Base-by-base conservation (phyloP, 2,329 filamentous ascomycete genomes). In the Pseudohalonectria lignicola region DNA sequence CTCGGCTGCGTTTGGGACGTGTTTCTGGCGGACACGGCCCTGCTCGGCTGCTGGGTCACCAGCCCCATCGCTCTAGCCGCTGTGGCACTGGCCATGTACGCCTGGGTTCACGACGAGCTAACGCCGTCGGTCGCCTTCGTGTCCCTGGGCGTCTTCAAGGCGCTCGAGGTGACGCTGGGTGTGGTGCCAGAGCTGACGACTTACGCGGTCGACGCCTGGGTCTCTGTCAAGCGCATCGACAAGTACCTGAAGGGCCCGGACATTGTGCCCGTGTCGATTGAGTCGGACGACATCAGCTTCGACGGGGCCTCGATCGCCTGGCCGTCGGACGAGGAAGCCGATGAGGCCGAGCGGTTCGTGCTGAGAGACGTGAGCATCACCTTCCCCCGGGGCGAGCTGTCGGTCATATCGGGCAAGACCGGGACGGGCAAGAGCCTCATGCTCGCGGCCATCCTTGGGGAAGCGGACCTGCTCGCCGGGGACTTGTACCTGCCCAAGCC, bases 381-480 rank as follows among this genome's bases (percentile, higher is more conserved):
- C 1, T 86, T 90, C 47, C 84, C 83, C 0, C 56, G 64, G 13
- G 73, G 76, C 15, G 77, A 84, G 47, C 61, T 92, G 8, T 86
- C 76, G 16, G 72, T 88, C 12, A 76, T 90, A 25, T 83, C 81
- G 4, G 84, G 84, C 1, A 80, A 80, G 52, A 90, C 84, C 0
- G 84, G 85, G 1, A 77, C 77, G 8, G 85, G 85, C 13, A 90
- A 90, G 61, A 86, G 79, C 54, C 60, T 90, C 29, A 61, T 92
- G 45, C 66, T 92, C 6, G 73, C 82, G 1, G 73, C 82, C 0
- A 75, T 90, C 19, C 69, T 90, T 4, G 84, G 84, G 2, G 85
- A 90, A 56, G 76, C 76, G 3, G 83, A 88, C 43, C 52, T 87
- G 3, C 54, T 88, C 1, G 57, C 63, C 1, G 84, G 84, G 2